Conservation (phyloP, 164 flowering plant species). For the Chimonanthus salicifolius region DNA sequence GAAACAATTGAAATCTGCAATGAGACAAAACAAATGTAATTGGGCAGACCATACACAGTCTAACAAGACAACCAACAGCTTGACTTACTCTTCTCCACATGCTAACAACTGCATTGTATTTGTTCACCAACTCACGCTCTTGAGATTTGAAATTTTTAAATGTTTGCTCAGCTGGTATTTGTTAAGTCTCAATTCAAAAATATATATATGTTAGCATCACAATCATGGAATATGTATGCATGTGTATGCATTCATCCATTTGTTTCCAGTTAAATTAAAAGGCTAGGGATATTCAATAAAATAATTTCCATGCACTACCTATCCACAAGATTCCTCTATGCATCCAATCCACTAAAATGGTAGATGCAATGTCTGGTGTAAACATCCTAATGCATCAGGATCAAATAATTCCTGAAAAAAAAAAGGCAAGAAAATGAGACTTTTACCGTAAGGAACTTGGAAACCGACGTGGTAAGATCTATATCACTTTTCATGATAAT, state of each 20-base stretch:
- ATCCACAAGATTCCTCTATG: no score
- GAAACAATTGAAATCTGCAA: conserved; percentile 70
- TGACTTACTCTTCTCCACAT: conserved; percentile 94
- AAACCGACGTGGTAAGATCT: no score
- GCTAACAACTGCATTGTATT: conserved; percentile 78
- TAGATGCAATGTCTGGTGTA: no score
- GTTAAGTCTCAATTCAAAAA: conserved; percentile 31
- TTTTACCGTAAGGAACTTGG: no score
- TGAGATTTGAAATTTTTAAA: conserved; percentile 63
- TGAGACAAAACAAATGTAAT: conserved; percentile 7
- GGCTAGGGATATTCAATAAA: no score
- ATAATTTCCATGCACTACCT: no score
- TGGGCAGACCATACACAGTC: background rate
- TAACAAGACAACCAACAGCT: background rate
- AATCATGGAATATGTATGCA: background rate
- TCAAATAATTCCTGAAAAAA: no score
- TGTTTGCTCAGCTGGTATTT: conserved; percentile 59
- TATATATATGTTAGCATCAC: background rate
- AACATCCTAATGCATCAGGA: no score
- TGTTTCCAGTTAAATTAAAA: no score
- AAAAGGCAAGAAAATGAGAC: no score
- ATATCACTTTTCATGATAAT: no score
- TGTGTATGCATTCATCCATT: background rate
- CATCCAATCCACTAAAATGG: no score
- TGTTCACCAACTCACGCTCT: conserved; percentile 72